phyloP scores from a whole-genome alignment of 2,329 filamentous ascomycete genomes.

The Talaromyces sp. region DNA sequence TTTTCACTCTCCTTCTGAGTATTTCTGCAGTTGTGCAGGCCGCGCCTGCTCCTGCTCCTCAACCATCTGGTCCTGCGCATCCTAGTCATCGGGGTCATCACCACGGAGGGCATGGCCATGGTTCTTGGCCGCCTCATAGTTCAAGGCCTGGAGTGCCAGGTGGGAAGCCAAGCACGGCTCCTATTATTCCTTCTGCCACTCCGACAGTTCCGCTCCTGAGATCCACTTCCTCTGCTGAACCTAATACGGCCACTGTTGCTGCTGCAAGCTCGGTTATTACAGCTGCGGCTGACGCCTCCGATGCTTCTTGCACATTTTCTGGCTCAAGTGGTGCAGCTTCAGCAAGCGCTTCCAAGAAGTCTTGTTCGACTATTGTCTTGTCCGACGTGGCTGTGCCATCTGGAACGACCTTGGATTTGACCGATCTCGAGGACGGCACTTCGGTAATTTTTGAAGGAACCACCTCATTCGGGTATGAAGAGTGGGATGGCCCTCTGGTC shows the following conservation, averaged over 20 bases:
- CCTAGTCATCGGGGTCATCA: not conserved
- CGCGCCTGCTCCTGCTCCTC: not conserved
- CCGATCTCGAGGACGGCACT: conserved; percentile 12
- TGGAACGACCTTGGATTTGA: conserved; percentile 31
- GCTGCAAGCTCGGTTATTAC: not conserved
- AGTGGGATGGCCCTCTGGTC: conserved; percentile 62
- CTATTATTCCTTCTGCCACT: not conserved
- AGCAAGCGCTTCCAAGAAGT: conserved; percentile 20
- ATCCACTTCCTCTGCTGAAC: not conserved
- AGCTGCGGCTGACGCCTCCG: not conserved
- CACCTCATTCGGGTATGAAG: conserved; percentile 62
- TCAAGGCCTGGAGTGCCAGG: not conserved
- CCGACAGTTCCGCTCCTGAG: not conserved
- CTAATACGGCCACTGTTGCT: not conserved
- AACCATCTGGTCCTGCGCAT: not conserved
- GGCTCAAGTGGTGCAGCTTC: conserved; percentile 15
- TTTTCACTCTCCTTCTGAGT: not conserved
- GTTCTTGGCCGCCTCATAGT: not conserved
- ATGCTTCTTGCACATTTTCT: conserved; percentile 20
- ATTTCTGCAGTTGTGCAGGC: conserved; percentile 3
- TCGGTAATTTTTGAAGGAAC: conserved; percentile 58
- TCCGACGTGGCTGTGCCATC: conserved; percentile 29
- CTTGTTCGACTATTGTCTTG: conserved; percentile 30
- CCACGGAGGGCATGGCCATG: not conserved
- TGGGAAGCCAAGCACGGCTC: not conserved